phyloP scores from a whole-genome alignment of 2,329 filamentous ascomycete species.

The Penicillium polonicum region DNA sequence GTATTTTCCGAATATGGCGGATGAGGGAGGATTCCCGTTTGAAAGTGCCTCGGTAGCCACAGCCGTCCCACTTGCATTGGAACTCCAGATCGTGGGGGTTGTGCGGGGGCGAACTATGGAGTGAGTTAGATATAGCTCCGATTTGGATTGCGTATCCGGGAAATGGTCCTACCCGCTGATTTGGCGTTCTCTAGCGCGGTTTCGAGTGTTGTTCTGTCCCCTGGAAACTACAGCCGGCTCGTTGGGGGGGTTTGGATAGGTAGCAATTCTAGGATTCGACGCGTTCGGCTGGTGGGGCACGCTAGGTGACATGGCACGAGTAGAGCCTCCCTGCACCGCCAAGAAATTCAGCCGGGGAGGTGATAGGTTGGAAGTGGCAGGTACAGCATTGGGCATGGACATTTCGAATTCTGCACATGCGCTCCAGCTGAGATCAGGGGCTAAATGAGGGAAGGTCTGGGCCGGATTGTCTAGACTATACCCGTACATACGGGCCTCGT shows the following conservation, averaged over 20 bases:
- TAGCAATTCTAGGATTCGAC: not conserved
- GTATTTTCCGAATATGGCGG: slow-evolving; percentile 18
- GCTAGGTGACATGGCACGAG: not conserved
- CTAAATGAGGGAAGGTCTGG: not conserved
- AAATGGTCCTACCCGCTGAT: not conserved
- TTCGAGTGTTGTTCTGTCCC: not conserved
- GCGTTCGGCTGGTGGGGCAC: not conserved
- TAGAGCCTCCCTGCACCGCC: not conserved
- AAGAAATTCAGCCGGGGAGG: not conserved
- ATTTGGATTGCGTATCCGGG: not conserved
- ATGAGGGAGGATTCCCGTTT: slow-evolving; percentile 12
- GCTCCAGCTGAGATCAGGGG: not conserved
- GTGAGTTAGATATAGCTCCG: not conserved
- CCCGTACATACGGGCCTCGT: not conserved
- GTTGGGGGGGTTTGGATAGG: not conserved
- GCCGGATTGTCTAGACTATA: not conserved
- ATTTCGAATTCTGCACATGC: not conserved
- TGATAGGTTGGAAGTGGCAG: not conserved
- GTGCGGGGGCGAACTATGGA: not conserved
- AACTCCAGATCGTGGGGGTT: not conserved
- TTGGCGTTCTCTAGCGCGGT: not conserved
- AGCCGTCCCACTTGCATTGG: slow-evolving; percentile 7
- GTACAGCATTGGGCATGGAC: not conserved
- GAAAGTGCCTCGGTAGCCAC: slow-evolving; percentile 13
- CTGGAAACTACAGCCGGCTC: not conserved